Evolutionary conservation across 2,329 filamentous ascomycete species (phyloP), one percentile per base, ranked within the genome.

Genomic region (Botrytis sinoallii): DNA sequence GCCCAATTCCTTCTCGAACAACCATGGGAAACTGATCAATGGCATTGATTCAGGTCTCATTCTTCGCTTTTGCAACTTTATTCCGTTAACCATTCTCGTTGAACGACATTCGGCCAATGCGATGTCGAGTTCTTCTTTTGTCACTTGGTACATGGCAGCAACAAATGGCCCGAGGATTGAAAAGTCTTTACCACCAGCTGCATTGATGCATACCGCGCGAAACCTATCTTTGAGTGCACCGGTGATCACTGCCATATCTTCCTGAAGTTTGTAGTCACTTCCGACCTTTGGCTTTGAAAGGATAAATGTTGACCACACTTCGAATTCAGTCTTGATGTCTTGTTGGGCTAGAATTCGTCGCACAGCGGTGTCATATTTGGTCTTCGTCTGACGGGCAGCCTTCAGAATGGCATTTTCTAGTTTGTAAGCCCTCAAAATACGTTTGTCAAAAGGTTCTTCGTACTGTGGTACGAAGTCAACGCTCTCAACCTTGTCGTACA

Each of bases 1-100:
- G 1, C 92, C 91, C 6, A 97, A 85, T 74, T 94, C 88, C 63
- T 87, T 86, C 20, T 90, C 86, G 76, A 98, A 97, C 2, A 98
- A 85, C 96, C 96, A 99, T 0, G 96, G 95, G 78, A 98, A 98
- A 74, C 92, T 96, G 78, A 98, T 96, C 14, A 98, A 84, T 0
- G 96, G 95, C 86, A 94, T 91, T 3, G 84, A 83, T 14, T 84
- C 84, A 3, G 85, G 79, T 18, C 82, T 83, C 79, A 83, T 83
- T 32, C 79, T 81, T 35, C 82, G 80, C 20, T 80, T 76, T 8
- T 82, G 82, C 10, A 84, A 78, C n/a, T 79, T 77, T 44, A 79
- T 76, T 2, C 83, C 84, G 25, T 81, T 85, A 10, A 82, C 82
- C 3, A 82, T 78, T 75, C 82, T 83, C 1, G 78, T 83, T 18